Conservation (phyloP, 2,329 filamentous ascomycete species). For the Massarina eburnea region DNA sequence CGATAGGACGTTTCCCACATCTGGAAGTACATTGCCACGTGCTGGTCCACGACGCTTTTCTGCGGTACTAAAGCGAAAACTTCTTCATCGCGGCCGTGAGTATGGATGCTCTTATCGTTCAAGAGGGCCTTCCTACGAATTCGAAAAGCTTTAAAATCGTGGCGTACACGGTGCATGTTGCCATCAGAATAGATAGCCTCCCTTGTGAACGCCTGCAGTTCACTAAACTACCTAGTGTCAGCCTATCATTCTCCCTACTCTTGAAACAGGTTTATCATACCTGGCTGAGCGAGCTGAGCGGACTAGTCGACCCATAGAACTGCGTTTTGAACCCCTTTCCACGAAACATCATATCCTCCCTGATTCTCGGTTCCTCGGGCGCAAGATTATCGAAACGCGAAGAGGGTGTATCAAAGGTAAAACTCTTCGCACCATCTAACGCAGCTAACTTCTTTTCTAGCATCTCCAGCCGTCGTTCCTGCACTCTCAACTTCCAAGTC, state of each 20-base stretch:
- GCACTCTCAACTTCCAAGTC: slow-evolving; percentile 30
- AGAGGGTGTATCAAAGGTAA: slow-evolving; percentile 5
- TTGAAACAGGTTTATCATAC: slow-evolving; percentile 16
- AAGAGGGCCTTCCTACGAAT: slow-evolving; percentile 26
- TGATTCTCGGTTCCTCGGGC: slow-evolving; percentile 16
- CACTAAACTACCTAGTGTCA: slow-evolving; percentile 32
- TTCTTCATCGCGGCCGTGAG: slow-evolving; percentile 30
- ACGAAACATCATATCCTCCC: slow-evolving; percentile 46
- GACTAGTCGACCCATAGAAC: slow-evolving; percentile 48
- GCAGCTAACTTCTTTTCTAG: slow-evolving; percentile 33
- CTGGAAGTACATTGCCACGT: slow-evolving; percentile 51
- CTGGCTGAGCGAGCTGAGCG: slow-evolving; percentile 38
- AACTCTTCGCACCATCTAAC: slow-evolving; percentile 18
- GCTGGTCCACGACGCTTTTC: slow-evolving; percentile 43
- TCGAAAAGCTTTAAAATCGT: slow-evolving; percentile 38
- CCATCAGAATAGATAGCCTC: slow-evolving; percentile 32
- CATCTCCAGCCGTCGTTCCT: slow-evolving; percentile 34
- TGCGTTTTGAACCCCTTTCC: slow-evolving; percentile 50
- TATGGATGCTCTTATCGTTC: slow-evolving; percentile 22
- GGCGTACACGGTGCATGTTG: slow-evolving; percentile 31
- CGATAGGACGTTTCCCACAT: slow-evolving; percentile 55
- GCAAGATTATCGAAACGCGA: slow-evolving; percentile 18
- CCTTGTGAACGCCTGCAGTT: slow-evolving; percentile 38
- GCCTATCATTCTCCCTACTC: background rate
- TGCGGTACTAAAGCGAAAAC: slow-evolving; percentile 42